A percentile compares a stretch with the other conserved stretches of the same genome.
Conservation (phyloP, 371 early-diverging fungal genomes). For the Capillidium heterosporum region DNA sequence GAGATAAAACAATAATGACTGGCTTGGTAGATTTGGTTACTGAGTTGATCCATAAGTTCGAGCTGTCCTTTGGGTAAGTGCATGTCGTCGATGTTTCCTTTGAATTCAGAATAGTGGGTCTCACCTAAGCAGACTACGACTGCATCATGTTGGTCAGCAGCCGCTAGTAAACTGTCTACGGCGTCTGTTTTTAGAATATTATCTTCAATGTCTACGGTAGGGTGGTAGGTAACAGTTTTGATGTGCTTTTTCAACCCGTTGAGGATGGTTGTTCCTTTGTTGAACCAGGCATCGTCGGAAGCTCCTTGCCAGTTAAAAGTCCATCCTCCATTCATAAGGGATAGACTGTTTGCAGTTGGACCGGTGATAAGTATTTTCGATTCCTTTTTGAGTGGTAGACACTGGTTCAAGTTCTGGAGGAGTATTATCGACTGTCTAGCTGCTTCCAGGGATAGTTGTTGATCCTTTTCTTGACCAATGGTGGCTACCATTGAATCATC, state of each 20-base stretch:
- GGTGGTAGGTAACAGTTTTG: not conserved
- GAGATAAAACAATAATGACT: not conserved
- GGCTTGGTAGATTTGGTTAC: not conserved
- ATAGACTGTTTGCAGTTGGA: slow-evolving; percentile 20
- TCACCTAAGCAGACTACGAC: slow-evolving; percentile 26
- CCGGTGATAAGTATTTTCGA: slow-evolving; percentile 23
- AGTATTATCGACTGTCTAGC: slow-evolving; percentile 35
- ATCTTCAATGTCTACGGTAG: not conserved
- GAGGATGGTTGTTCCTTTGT: slow-evolving; percentile 20
- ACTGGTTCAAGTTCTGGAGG: slow-evolving; percentile 24
- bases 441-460: slow-evolving; percentile 19
- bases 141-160: slow-evolving; percentile 17
- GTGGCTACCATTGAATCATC: slow-evolving; percentile 8
- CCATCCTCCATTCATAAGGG: slow-evolving; percentile 32
- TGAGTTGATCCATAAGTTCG: not conserved
- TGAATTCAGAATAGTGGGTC: slow-evolving; percentile 24
- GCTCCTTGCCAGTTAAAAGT: slow-evolving; percentile 38
- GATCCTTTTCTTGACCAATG: slow-evolving; percentile 21
- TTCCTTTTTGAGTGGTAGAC: slow-evolving; percentile 19
- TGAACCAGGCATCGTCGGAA: slow-evolving; percentile 20
- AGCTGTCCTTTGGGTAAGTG: slow-evolving; percentile 13
- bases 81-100: slow-evolving; percentile 32
- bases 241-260: slow-evolving; percentile 17
- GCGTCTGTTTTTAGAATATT: not conserved
- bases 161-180: slow-evolving; percentile 11